Base-by-base conservation (phyloP, 352 stramenopile species). In the Pythium myriotylum region DNA sequence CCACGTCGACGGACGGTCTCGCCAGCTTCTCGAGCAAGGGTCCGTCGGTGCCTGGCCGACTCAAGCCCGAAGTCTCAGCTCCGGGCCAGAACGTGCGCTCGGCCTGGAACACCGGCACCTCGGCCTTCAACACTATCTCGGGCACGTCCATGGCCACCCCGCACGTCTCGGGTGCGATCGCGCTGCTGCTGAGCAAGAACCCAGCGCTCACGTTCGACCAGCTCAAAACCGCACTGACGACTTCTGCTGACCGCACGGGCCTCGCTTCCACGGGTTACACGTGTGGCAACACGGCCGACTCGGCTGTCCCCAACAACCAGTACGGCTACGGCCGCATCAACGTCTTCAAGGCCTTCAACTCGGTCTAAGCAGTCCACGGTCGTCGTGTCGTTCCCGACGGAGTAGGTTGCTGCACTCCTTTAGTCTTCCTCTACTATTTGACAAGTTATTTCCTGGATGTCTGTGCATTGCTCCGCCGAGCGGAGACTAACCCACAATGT, bases 321-420 rank as follows among this genome's bases (percentile, higher is more conserved):
- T 35, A 71, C 48, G 70, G 70, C n/a, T 72, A 70, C 35, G 70
- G 70, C 40, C 70, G 67, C 45, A 45, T 75, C 13, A 72, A 77
- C 59, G 63, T 54, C 7, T 13, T 59, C 33, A 62, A 62, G 45
- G 52, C 35, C 33, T 51, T 32, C 43, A 53, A 51, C 43, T 3
- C n/a, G n/a, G 19, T 51, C 2, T 51, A 35, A 10, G 29, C 49
- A 6, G 7, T 6, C 5, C 17, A 14, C n/a, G 37, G 13, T 6
- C 7, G 5, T 43, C 3, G 4, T 35, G 29, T 35, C 29, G 5
- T 35, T n/a, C n/a, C n/a, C 29, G 29, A 35, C 5, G 29, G 5
- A 5, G 29, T 35, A n/a, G n/a, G n/a, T n/a, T n/a, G n/a, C n/a
- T n/a, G n/a, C n/a, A n/a, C n/a, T n/a, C n/a, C n/a, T n/a, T n/a